A percentile compares a stretch with the other conserved stretches of the same genome.
Conservation (phyloP, 805 yeast genomes). For the Metschnikowia borealis region DNA sequence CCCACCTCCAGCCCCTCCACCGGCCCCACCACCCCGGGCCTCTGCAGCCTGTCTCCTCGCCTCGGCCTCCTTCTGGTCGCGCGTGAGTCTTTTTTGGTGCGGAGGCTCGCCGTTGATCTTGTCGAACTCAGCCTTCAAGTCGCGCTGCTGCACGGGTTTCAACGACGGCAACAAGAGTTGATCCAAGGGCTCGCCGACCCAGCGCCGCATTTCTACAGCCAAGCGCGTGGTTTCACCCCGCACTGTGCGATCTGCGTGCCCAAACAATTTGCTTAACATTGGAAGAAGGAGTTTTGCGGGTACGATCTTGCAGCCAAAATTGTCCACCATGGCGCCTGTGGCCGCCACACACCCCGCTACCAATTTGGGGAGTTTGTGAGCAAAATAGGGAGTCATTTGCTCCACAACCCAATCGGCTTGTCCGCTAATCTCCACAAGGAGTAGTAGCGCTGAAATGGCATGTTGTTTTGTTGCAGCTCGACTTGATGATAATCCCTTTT, state of each 20-base stretch:
- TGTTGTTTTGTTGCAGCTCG: conserved; percentile 71
- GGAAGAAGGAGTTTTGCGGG: conserved; percentile 57
- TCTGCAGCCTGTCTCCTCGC: conserved; percentile 18
- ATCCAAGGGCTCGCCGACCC: conserved; percentile 66
- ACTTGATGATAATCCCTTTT: conserved; percentile 75
- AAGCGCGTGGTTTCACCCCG: conserved; percentile 72
- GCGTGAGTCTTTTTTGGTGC: conserved; percentile 53
- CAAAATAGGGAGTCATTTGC: conserved; percentile 55
- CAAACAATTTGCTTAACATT: conserved; percentile 62
- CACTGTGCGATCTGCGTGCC: conserved; percentile 83
- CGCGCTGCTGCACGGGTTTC: conserved; percentile 91
- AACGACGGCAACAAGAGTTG: conserved; percentile 60
- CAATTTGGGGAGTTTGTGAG: conserved; percentile 70
- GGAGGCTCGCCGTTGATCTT: conserved; percentile 40
- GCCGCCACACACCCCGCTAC: conserved; percentile 65
- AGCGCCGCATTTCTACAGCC: conserved; percentile 64
- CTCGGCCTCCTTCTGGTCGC: conserved; percentile 47
- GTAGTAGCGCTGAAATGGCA: conserved; percentile 57
- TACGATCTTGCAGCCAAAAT: conserved; percentile 62
- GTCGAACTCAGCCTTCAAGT: conserved; percentile 65
- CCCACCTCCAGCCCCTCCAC: conserved; percentile 12
- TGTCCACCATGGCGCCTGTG: conserved; percentile 48
- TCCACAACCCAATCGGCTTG: conserved; percentile 65
- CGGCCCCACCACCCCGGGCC: conserved; percentile 1
- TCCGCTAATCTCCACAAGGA: conserved; percentile 58